Conservation (phyloP, 1,284 basidiomycete genomes). For the Malassezia dermatis region DNA sequence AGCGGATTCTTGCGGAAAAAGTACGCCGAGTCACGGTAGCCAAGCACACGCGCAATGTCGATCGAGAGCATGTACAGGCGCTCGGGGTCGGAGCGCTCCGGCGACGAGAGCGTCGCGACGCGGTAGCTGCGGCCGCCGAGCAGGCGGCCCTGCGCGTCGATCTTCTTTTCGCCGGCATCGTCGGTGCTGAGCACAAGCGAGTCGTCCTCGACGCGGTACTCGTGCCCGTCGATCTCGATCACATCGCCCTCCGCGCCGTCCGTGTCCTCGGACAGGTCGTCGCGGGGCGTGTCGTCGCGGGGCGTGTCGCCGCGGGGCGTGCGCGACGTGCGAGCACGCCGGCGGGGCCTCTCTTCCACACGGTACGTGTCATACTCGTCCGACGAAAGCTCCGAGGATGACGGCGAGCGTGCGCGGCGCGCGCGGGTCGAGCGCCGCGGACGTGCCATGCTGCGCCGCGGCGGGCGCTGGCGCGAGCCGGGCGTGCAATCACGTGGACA, state of each 20-base stretch:
- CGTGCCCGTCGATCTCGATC: slow-evolving; percentile 64
- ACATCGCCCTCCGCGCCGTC: slow-evolving; percentile 51
- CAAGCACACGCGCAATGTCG: slow-evolving; percentile 86
- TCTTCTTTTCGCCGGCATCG: slow-evolving; percentile 77
- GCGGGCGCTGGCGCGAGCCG: background rate
- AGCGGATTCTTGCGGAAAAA: slow-evolving; percentile 85
- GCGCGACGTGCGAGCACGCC: background rate
- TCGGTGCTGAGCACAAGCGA: slow-evolving; percentile 76
- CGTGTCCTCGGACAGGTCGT: slow-evolving; percentile 1
- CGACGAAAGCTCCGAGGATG: slow-evolving; percentile 3
- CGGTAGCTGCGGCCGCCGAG: slow-evolving; percentile 81
- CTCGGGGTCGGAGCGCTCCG: slow-evolving; percentile 64
- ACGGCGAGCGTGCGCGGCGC: background rate
- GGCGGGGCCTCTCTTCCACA: slow-evolving; percentile 6
- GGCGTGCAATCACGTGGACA: background rate
- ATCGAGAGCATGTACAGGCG: slow-evolving; percentile 89
- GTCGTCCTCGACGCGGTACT: slow-evolving; percentile 70
- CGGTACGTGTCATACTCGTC: slow-evolving; percentile 7
- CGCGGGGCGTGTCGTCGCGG: background rate
- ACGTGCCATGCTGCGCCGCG: background rate
- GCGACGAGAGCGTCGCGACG: slow-evolving; percentile 71
- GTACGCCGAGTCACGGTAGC: slow-evolving; percentile 89
- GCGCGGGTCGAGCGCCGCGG: background rate
- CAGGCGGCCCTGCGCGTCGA: slow-evolving; percentile 71
- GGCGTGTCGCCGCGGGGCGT: background rate